phyloP scores from a whole-genome alignment of 345 rosid species.

The Diplotaxis tenuifolia region DNA sequence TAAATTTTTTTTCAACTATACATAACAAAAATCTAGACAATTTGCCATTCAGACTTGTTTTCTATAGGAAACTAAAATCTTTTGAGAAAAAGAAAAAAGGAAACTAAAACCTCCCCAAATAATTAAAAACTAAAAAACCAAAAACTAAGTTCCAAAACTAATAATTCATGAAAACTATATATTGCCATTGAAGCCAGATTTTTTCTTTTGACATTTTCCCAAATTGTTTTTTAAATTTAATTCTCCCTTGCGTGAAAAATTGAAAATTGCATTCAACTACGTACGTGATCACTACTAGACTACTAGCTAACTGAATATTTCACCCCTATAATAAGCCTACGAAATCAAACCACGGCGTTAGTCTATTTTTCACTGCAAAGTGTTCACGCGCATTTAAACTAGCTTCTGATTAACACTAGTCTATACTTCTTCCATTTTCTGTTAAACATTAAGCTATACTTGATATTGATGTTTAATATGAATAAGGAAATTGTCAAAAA shows the following conservation, averaged over 20 bases:
- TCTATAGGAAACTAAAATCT: not conserved
- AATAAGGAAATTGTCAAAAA: not conserved
- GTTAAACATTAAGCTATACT: not conserved
- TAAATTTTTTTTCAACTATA: not conserved
- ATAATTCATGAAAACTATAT: not conserved
- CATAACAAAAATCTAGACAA: not conserved
- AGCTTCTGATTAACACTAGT: not conserved
- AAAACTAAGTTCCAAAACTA: slow-evolving; percentile 5
- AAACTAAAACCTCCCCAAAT: not conserved
- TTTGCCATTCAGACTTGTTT: not conserved
- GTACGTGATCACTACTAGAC: not conserved
- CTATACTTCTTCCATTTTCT: not conserved
- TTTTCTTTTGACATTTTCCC: not conserved
- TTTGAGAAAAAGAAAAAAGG: not conserved
- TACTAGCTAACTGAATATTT: not conserved
- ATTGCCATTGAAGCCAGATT: slow-evolving; percentile 8
- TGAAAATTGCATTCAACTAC: not conserved
- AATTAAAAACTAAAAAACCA: slow-evolving; percentile 5
- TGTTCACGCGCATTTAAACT: not conserved
- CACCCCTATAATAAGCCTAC: not conserved
- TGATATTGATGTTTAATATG: not conserved
- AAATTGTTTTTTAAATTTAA: not conserved
- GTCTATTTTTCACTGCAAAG: not conserved
- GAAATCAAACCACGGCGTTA: not conserved
- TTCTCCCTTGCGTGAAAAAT: not conserved